Evolutionary conservation across 148 eudicot genomes (phyloP), one percentile per base, ranked within the genome.

Genomic region (Rhododendron ferrugineum): DNA sequence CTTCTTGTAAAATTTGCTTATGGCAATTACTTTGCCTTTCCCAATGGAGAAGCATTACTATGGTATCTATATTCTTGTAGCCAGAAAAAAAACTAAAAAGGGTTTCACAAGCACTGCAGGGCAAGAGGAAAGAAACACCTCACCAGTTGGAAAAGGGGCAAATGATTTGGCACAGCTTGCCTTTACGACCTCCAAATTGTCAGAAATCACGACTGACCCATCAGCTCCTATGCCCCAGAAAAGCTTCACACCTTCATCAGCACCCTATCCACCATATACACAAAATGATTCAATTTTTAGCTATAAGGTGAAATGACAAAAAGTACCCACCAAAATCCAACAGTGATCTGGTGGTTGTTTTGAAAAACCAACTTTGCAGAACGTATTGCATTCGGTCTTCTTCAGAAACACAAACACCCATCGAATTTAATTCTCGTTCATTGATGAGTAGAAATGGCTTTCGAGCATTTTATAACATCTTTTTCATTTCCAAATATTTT

Each of bases 111-210:
- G 11, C 7, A 47, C 1, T 47, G 18, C 30, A 47, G 28, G 37
- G 54, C 60, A 81, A 36, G 54, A 81, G 72, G 64, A 44, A 20
- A 42, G 50, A 52, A 46, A 30, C 49, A 81, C 83, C 47, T 82
- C 89, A 95, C 98, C 98, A 76, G 91, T 26, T 11, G 98, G 98
- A 73, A 96, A 96, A 20, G 98, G 96, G 37, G 98, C 98, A 93
- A 91, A 96, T 11, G 98, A 96, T 86, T 96, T 94, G 28, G 92
- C 93, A 88, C 98, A 96, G 84, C 98, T 89, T 49, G 92, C 91
- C 87, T 96, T 96, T 0, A 96, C 91, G 42, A 91, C 88, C 85
- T 85, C 90, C 84, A 90, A 82, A 83, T 90, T 88, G 56, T 96
- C 98, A 84, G 95, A 93, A 5, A 96, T 90, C 76, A 94, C 93